Evolutionary conservation across 352 stramenopile species (phyloP).

Genomic region (Pythium angustatum): DNA sequence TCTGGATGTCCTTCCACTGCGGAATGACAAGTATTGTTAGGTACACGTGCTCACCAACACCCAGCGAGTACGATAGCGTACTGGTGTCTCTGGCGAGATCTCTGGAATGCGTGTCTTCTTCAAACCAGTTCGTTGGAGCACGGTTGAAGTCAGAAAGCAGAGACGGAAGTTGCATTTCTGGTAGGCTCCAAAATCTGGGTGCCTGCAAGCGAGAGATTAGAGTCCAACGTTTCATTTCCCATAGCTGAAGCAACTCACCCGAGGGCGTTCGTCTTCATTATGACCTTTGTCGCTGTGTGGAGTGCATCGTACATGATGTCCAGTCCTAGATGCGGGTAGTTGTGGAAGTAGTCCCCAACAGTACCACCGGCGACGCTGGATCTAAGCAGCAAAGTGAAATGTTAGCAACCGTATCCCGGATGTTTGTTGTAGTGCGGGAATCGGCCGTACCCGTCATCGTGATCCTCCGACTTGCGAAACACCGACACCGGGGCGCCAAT

Average conservation of each 20-base stretch:
- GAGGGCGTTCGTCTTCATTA: constrained; percentile 79
- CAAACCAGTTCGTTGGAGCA: constrained; percentile 45
- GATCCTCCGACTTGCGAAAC: constrained; percentile 75
- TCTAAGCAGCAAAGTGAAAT: constrained; percentile 15
- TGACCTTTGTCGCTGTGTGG: constrained; percentile 73
- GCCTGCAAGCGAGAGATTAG: constrained; percentile 31
- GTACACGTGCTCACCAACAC: neutral
- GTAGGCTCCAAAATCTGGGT: constrained; percentile 80
- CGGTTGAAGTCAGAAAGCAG: constrained; percentile 45
- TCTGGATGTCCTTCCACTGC: constrained; percentile 59
- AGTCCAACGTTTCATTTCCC: neutral
- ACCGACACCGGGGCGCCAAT: constrained; percentile 73
- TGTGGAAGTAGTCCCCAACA: constrained; percentile 82
- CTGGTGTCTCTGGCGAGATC: constrained; percentile 70
- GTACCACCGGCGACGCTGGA: constrained; percentile 53
- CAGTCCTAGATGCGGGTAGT: constrained; percentile 79
- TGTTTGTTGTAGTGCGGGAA: neutral
- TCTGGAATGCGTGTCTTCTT: constrained; percentile 47
- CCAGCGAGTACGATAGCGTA: constrained; percentile 19
- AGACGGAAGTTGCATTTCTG: constrained; percentile 87
- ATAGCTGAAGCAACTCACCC: constrained; percentile 35
- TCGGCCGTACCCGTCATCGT: constrained; percentile 54
- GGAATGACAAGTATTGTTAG: neutral
- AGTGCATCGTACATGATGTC: constrained; percentile 77
- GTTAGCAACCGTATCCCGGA: neutral